phyloP scores from a whole-genome alignment of 805 yeast genomes.

The Kurtzmaniella cleridarum region DNA sequence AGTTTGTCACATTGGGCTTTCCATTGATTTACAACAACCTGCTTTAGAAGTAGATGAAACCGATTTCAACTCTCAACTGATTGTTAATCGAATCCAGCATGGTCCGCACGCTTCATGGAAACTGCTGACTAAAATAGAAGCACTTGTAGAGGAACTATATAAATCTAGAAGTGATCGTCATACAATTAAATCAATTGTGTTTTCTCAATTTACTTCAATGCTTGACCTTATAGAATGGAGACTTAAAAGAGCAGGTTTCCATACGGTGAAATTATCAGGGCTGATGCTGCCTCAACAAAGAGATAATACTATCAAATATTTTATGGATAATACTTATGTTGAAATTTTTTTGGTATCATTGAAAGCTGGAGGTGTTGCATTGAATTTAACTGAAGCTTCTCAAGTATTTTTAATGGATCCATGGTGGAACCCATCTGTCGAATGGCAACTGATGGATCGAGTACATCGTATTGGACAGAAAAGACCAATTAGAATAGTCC shows the following conservation, averaged over 20 bases:
- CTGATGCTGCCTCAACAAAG: constrained; percentile 96
- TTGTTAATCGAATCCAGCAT: constrained; percentile 83
- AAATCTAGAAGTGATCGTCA: constrained; percentile 77
- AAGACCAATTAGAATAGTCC: constrained; percentile 87
- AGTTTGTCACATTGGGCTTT: constrained; percentile 88
- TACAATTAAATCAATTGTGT: constrained; percentile 93
- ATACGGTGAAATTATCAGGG: constrained; percentile 91
- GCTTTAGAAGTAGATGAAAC: constrained; percentile 67
- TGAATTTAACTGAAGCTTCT: constrained; percentile 93
- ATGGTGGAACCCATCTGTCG: constrained; percentile 99
- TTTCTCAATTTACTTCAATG: constrained; percentile 97
- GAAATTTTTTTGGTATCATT: constrained; percentile 92
- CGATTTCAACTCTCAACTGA: constrained; percentile 56
- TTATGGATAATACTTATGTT: constrained; percentile 87
- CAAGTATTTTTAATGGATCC: constrained; percentile 96
- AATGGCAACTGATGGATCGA: constrained; percentile 97
- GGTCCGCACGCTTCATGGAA: constrained; percentile 69
- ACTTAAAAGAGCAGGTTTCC: constrained; percentile 87
- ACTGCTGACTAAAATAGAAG: constrained; percentile 95
- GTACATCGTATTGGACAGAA: constrained; percentile 97
- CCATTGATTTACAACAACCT: constrained; percentile 86
- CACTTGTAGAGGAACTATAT: constrained; percentile 88
- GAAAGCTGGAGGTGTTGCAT: constrained; percentile 98
- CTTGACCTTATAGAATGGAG: constrained; percentile 95
- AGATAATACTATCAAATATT: constrained; percentile 83